These are phyloP conservation scores for Neurospora sp. DNA, from an alignment of 495 filamentous ascomycete species.

Conservation along the genomic window DNA sequence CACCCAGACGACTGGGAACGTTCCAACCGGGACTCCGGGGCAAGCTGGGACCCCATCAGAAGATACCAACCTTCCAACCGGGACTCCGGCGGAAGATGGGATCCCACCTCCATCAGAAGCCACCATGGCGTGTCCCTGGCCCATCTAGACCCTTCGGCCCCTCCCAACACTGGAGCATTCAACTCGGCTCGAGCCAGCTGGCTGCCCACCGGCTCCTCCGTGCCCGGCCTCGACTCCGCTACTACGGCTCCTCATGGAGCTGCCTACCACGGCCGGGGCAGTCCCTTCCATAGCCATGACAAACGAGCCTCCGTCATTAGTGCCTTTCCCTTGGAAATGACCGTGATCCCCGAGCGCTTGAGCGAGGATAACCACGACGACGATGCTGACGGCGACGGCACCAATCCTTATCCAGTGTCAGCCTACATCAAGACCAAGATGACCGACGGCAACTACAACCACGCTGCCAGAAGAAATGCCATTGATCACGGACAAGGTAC, in stretches of 20 bases:
- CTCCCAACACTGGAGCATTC: neutral
- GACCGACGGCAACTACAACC: neutral
- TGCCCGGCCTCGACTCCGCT: neutral
- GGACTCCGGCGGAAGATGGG: slow-evolving; percentile 2
- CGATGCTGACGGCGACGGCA: neutral
- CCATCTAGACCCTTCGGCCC: neutral
- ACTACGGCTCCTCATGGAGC: neutral
- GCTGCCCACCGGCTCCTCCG: neutral
- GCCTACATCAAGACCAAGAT: neutral
- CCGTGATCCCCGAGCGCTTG: neutral
- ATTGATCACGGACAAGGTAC: neutral
- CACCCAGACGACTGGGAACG: neutral
- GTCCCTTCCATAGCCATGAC: neutral
- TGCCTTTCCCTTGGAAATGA: neutral
- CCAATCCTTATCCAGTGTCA: neutral
- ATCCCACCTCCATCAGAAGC: neutral
- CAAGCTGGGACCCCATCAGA: neutral
- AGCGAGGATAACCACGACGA: neutral
- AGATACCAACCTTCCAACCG: neutral
- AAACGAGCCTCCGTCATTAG: neutral
- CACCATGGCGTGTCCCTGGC: neutral
- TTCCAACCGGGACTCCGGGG: neutral
- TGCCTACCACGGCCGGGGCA: neutral
- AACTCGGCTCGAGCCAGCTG: neutral
- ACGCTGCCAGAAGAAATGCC: neutral